A percentile compares a stretch with the other conserved stretches of the same genome.
phyloP scores from a whole-genome alignment of 169 alveolate genomes.

The Condylostoma magnum region DNA sequence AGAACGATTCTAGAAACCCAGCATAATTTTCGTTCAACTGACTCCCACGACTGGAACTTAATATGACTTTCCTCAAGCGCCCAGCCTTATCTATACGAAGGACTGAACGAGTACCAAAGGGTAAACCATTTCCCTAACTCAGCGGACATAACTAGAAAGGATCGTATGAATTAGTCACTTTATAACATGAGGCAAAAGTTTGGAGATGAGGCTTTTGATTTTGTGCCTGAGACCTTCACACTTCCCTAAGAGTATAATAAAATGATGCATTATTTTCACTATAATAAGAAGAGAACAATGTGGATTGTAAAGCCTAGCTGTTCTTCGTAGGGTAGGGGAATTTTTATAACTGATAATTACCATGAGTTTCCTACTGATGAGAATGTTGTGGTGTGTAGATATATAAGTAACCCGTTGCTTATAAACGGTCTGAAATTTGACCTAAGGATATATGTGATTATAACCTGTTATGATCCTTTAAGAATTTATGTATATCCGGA shows the following conservation, averaged over 20 bases:
- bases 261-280: conserved; percentile 7
- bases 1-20: conserved; percentile 1
- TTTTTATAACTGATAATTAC: conserved; percentile 40
- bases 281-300: conserved; percentile 11
- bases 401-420: conserved; percentile 22
- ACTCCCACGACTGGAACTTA: conserved; percentile 31
- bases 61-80: conserved; percentile 3
- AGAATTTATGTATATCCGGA: conserved; percentile 67
- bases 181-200: conserved; percentile 54
- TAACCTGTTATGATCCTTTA: conserved; percentile 62
- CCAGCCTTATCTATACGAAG: conserved; percentile 21
- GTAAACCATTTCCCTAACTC: conserved; percentile 58
- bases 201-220: conserved; percentile 49
- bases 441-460: conserved; percentile 52
- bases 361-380: conserved; percentile 44
- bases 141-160: conserved; percentile 63
- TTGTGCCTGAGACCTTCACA: conserved; percentile 68
- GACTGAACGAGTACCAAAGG: conserved; percentile 23
- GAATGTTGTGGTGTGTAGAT: conserved; percentile 1
- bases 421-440: conserved; percentile 57
- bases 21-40: conserved; percentile 12
- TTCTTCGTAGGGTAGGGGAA: conserved; percentile 66
- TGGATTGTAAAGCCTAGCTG: conserved; percentile 66
- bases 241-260: conserved; percentile 54
- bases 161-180: conserved; percentile 44